These are phyloP conservation scores for Podila minutissima DNA, from an alignment of 192 early-diverging fungal genomes.

Conservation along the genomic window DNA sequence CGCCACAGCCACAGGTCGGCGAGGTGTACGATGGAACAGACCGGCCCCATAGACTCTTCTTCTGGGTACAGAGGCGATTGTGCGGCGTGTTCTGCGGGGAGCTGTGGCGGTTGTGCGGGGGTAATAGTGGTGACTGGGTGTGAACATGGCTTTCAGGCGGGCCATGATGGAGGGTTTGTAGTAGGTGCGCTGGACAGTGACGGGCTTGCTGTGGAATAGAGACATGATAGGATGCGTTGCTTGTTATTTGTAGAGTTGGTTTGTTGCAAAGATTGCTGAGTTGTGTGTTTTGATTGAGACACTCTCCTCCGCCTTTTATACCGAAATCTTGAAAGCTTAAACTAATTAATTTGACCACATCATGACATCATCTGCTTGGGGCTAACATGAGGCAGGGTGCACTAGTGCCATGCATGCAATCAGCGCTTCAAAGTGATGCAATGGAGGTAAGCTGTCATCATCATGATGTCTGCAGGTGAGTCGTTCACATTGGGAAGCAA, in stretches of 20 bases:
- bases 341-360: too few relatives aligned
- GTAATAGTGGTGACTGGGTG: background rate
- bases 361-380: too few relatives aligned
- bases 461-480: too few relatives aligned
- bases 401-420: too few relatives aligned
- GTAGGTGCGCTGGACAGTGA: constrained; percentile 24
- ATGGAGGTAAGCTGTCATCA: too few relatives aligned
- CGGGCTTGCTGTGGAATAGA: constrained; percentile 29
- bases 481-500: too few relatives aligned
- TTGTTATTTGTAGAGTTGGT: constrained; percentile 2
- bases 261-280: background rate
- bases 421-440: too few relatives aligned
- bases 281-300: too few relatives aligned
- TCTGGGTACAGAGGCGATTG: background rate
- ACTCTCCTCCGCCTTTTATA: too few relatives aligned
- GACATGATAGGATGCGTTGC: constrained; percentile 24
- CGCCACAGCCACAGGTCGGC: constrained; percentile 4
- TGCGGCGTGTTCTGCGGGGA: background rate
- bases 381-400: too few relatives aligned
- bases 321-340: too few relatives aligned
- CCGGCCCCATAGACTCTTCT: constrained; percentile 15
- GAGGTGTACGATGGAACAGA: constrained; percentile 10
- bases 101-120: background rate
- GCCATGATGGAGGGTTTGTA: constrained; percentile 37
- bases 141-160: constrained; percentile 22